phyloP scores from a whole-genome alignment of 352 stramenopile genomes.

The Phytophthora sp. region DNA sequence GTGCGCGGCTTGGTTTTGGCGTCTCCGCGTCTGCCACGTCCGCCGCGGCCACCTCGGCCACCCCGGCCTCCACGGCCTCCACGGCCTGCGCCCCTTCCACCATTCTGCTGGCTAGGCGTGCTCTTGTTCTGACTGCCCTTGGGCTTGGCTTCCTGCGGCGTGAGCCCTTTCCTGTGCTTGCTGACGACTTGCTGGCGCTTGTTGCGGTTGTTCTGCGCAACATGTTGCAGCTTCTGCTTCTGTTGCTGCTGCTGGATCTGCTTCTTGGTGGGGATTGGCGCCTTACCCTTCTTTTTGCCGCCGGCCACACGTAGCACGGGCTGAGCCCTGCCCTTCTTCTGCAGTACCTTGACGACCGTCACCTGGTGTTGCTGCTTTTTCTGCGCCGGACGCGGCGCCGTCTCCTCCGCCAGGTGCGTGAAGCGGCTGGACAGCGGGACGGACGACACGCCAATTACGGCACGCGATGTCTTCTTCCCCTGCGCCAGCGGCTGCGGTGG shows the following conservation, averaged over 20 bases:
- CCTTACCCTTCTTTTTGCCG: constrained; percentile 37
- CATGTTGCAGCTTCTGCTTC: constrained; percentile 71
- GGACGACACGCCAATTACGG: constrained; percentile 70
- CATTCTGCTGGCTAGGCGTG: constrained; percentile 37
- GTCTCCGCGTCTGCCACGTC: constrained; percentile 39
- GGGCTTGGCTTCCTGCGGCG: constrained; percentile 36
- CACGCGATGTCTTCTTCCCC: constrained; percentile 43
- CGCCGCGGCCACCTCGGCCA: constrained; percentile 36
- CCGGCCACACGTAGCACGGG: constrained; percentile 26
- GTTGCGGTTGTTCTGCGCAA: constrained; percentile 61
- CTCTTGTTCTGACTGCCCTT: constrained; percentile 48
- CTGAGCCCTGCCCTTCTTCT: constrained; percentile 37
- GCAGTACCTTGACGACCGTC: constrained; percentile 40
- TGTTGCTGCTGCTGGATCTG: constrained; percentile 53
- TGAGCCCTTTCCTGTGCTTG: constrained; percentile 77
- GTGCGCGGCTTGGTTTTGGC: constrained; percentile 56
- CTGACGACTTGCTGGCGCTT: constrained; percentile 82
- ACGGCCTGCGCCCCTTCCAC: constrained; percentile 27
- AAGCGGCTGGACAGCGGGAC: constrained; percentile 83
- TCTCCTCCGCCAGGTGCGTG: constrained; percentile 63
- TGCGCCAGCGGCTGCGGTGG: constrained; percentile 42
- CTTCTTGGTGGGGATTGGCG: constrained; percentile 21
- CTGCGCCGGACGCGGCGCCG: constrained; percentile 22
- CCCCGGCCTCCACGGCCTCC: constrained; percentile 38
- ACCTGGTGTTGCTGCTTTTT: constrained; percentile 48